Base-by-base conservation (phyloP, 78 protist genomes). In the Cavenderia fasciculata region DNA sequence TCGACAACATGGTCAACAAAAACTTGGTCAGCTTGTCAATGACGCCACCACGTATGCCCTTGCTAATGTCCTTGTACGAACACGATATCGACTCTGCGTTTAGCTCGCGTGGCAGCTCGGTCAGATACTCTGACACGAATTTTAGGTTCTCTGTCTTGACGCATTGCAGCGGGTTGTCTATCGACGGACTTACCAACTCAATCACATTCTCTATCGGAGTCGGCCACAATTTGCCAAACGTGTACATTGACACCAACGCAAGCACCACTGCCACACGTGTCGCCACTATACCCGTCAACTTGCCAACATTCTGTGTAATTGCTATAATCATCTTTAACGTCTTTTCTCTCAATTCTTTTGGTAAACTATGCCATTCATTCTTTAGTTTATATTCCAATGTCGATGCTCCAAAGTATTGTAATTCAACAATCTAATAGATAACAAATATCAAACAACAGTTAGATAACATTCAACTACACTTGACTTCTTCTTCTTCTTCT, bases 391-490 rank as follows among this genome's bases (percentile, higher is more conserved):
- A 27, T 25, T 82, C 90, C 56, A 82, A 56, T 38, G 90, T 82
- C 1, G 90, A 82, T 68, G 90, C 90, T 25, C 90, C 90, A 57
- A 82, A 82, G 27, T 52, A 82, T 56, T 82, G 90, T 68, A 82
- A 44, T 57, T 82, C 90, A 51, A 68, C 33, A 8, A 82, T 54
- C 84, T 74, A 57, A 16, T 51, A 54, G 2, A 11, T 70, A 4
- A 29, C 18, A 3, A 21, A 4, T 49, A 4, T 43, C 2, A 36
- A 52, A 33, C 19, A 25, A 6, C 40, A 1, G 2, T 46, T 44
- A 46, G 4, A 4, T 36, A 41, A 66, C 3, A 10, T 46, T 21
- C n/a, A 43, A n/a, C 21, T 4, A 11, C n/a, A n/a, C 7, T 61
- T 34, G 3, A 3, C 44, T 56, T 46, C 5, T 29, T 49, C 8